These are phyloP conservation scores for Logfia minima DNA, from an alignment of 129 eudicot species.

Conservation along the genomic window DNA sequence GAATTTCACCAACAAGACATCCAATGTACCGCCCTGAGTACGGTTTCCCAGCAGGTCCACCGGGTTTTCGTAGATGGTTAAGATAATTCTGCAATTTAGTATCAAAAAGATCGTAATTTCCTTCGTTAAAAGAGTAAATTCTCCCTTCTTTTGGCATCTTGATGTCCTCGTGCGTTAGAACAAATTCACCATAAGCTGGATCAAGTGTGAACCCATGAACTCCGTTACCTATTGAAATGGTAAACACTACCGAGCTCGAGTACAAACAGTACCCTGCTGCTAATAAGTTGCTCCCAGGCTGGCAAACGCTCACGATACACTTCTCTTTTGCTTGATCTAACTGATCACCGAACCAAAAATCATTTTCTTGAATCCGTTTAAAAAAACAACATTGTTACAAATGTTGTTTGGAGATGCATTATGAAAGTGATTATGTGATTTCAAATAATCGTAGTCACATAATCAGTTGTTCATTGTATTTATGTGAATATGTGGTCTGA, in stretches of 20 bases:
- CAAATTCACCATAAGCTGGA: constrained; percentile 85
- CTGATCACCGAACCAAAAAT: constrained; percentile 27
- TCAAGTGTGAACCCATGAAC: constrained; percentile 79
- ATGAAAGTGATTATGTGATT: neutral
- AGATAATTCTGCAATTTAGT: constrained; percentile 70
- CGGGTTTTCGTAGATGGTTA: constrained; percentile 67
- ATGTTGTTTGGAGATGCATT: neutral
- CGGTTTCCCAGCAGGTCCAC: constrained; percentile 81
- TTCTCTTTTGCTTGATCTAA: constrained; percentile 64
- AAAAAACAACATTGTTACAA: neutral
- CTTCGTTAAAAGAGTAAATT: constrained; percentile 92
- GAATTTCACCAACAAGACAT: constrained; percentile 89
- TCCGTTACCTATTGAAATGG: constrained; percentile 75
- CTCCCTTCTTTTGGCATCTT: constrained; percentile 75
- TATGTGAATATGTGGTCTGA: too few relatives aligned
- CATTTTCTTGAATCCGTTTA: neutral
- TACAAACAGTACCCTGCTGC: constrained; percentile 96
- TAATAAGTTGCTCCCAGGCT: constrained; percentile 83
- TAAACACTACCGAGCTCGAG: constrained; percentile 84
- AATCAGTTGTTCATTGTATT: too few relatives aligned
- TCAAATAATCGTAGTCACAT: too few relatives aligned
- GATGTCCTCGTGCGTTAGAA: constrained; percentile 74
- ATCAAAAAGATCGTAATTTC: constrained; percentile 76
- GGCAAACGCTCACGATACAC: constrained; percentile 85
- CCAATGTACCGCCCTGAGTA: constrained; percentile 91